phyloP scores from a whole-genome alignment of 805 yeast species.

The Ogataea thermomethanolica region DNA sequence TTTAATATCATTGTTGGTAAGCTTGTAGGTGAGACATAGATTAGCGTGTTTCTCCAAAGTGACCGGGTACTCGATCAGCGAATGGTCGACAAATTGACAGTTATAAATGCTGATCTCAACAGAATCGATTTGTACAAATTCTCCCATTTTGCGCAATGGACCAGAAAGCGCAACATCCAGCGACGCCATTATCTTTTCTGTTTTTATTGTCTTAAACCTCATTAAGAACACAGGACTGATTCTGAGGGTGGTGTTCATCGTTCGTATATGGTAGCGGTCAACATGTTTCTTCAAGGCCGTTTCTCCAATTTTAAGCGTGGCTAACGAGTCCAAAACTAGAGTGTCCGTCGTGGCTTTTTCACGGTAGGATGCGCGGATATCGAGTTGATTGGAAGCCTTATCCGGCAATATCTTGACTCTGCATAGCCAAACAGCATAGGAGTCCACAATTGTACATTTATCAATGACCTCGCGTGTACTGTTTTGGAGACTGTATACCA shows the following conservation, averaged over 20 bases:
- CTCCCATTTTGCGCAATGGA: conserved; percentile 10
- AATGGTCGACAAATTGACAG: conserved; percentile 24
- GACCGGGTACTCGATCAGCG: conserved; percentile 32
- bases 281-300: conserved; percentile 6
- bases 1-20: conserved; percentile 26
- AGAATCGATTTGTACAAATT: conserved; percentile 14
- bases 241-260: conserved; percentile 10
- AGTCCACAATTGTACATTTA: not conserved
- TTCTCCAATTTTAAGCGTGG: conserved; percentile 14
- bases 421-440: conserved; percentile 18
- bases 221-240: conserved; percentile 29
- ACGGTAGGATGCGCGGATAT: conserved; percentile 18
- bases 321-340: conserved; percentile 2
- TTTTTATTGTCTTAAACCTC: conserved; percentile 25
- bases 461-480: not conserved
- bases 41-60: conserved; percentile 15
- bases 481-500: conserved; percentile 13
- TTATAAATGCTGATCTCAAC: conserved; percentile 20
- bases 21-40: conserved; percentile 26
- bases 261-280: conserved; percentile 8
- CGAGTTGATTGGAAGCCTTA: conserved; percentile 15
- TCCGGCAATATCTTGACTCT: conserved; percentile 19
- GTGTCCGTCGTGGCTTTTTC: conserved; percentile 12
- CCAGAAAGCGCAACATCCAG: conserved; percentile 24
- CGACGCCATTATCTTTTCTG: conserved; percentile 28